phyloP scores from a whole-genome alignment of 805 yeast species.

The Kluyveromyces lactis region DNA sequence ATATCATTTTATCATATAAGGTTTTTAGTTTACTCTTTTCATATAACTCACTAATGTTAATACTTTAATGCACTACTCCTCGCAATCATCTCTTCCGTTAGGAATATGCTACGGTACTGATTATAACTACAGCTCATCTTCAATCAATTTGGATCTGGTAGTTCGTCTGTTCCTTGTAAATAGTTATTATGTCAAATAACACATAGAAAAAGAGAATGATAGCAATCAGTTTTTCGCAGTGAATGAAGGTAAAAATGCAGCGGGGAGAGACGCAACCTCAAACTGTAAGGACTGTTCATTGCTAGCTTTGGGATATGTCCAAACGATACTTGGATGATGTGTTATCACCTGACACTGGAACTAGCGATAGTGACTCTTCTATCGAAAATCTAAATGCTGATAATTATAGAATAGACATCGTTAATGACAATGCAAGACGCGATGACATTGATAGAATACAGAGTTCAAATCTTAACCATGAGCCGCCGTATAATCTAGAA shows the following conservation, averaged over 20 bases:
- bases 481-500: not conserved
- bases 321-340: slow-evolving; percentile 2
- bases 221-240: too few relatives aligned
- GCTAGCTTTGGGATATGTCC: not conserved
- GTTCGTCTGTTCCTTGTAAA: too few relatives aligned
- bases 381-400: not conserved
- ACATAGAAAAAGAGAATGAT: too few relatives aligned
- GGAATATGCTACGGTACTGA: too few relatives aligned
- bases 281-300: too few relatives aligned
- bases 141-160: too few relatives aligned
- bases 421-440: too few relatives aligned
- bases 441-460: not conserved
- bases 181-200: too few relatives aligned
- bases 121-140: too few relatives aligned
- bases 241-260: too few relatives aligned
- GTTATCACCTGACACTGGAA: not conserved
- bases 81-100: too few relatives aligned
- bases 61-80: not conserved
- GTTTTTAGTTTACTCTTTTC: not conserved
- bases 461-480: not conserved
- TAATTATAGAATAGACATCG: slow-evolving; percentile 1
- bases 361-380: slow-evolving; percentile 1
- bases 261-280: too few relatives aligned
- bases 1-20: not conserved
- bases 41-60: not conserved